phyloP scores from a whole-genome alignment of 345 rosid genomes.

The Salix koriyanagi region DNA sequence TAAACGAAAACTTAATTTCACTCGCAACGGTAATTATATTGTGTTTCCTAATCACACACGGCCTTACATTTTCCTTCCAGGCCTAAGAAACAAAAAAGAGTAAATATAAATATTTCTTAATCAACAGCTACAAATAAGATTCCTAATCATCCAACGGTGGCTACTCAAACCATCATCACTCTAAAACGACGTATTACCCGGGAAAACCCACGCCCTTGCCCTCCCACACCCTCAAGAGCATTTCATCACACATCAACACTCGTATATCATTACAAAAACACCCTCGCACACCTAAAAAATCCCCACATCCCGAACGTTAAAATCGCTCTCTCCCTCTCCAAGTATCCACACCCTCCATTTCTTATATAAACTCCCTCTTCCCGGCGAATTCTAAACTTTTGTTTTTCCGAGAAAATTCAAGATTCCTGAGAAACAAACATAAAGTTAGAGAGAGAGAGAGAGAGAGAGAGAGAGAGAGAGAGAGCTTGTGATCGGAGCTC shows the following conservation, averaged over 20 bases:
- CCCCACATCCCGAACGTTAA: constrained; percentile 23
- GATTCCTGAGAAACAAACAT: constrained; percentile 5
- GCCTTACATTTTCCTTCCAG: no score
- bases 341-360: neutral
- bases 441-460: neutral
- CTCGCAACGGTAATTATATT: no score
- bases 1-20: no score
- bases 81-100: no score
- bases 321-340: neutral
- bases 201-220: constrained; percentile 6
- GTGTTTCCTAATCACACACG: no score
- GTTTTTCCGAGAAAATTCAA: constrained; percentile 1
- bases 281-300: neutral
- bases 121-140: neutral
- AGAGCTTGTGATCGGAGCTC: constrained; percentile 7
- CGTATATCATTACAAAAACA: neutral
- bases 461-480: neutral
- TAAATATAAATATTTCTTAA: neutral
- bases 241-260: neutral
- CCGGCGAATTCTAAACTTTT: constrained; percentile 22
- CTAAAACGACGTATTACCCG: constrained; percentile 23
- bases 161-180: constrained; percentile 8
- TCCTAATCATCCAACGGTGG: constrained; percentile 18
- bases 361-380: constrained; percentile 13
- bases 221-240: constrained; percentile 4